Evolutionary conservation across 192 early-diverging fungal species (phyloP).

Genomic region (Dispira parvispora): DNA sequence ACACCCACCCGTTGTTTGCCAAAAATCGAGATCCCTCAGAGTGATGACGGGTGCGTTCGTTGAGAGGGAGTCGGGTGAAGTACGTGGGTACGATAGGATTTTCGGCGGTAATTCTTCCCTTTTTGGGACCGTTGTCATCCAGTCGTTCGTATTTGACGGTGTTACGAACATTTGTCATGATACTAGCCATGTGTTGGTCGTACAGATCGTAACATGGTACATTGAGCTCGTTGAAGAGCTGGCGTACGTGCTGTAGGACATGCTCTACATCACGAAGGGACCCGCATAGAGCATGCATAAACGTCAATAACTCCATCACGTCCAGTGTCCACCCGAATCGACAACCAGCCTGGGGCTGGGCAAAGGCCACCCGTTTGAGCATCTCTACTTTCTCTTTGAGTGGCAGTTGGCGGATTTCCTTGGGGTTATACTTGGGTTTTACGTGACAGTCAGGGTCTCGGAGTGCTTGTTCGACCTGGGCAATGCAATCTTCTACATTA

Average conservation of each 20-base stretch:
- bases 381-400: constrained; percentile 25
- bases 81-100: constrained; percentile 90
- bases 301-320: constrained; percentile 18
- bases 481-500: constrained; percentile 31
- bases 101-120: constrained; percentile 51
- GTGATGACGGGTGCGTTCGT: constrained; percentile 29
- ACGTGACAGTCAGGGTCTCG: constrained; percentile 12
- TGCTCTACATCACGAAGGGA: constrained; percentile 19
- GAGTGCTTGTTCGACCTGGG: constrained; percentile 27
- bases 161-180: constrained; percentile 55
- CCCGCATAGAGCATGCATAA: constrained; percentile 14
- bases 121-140: constrained; percentile 71
- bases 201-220: constrained; percentile 68
- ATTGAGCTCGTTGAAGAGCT: constrained; percentile 76
- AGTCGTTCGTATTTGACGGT: constrained; percentile 72
- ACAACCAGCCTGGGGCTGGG: background rate
- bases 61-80: constrained; percentile 65
- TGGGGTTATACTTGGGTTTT: constrained; percentile 15
- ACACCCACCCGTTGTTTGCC: constrained; percentile 96
- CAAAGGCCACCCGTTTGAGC: constrained; percentile 18
- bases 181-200: constrained; percentile 55
- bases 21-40: constrained; percentile 54
- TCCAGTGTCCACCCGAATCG: constrained; percentile 19
- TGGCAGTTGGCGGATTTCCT: constrained; percentile 23
- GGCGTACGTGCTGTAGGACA: constrained; percentile 30